Evolutionary conservation across 345 rosid genomes (phyloP), one percentile per base, ranked within the genome.

Genomic region (Cardamine chenopodiifolia): DNA sequence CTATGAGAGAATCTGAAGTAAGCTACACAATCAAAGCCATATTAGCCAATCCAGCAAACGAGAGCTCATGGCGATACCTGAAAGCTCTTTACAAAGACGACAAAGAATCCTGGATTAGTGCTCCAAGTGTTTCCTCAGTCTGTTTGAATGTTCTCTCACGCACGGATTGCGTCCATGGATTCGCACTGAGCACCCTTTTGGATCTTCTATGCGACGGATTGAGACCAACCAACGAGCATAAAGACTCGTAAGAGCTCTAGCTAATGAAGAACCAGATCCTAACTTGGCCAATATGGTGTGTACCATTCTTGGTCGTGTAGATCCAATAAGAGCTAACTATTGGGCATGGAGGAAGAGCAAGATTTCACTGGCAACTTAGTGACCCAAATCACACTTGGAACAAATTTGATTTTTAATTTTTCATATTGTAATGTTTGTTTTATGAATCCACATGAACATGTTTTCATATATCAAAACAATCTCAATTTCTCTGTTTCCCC

Each of bases 11-110:
- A 44, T 84, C 96, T 19, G 97, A 94, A 89, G 91, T 86, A 44
- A 83, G 74, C 60, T 94, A 82, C 79, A 80, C 92, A 22, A 61
- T 84, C 19, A 77, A 87, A 60, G 90, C 96, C 63, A 87, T 94
- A 57, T 10, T 83, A 48, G 53, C 66, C 5, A 75, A 80, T 70
- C 93, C 97, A 0, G 89, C 82, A 50, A 95, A 95, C 12, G 97
- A 92, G 83, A 87, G 97, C 72, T 88, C 96, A 8, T 92, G 97
- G 97, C 81, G 97, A 63, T 95, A 90, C 87, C 90, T 86, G 23
- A 83, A 85, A 44, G 93, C 96, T 32, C 97, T 92, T 62, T 92
- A 90, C 87, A 86, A 83, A 62, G 91, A 72, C 7, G 81, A 87
- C 47, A 57, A 56, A 8, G 61, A 79, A 31, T 81, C 81, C 20